Evolutionary conservation across 768 basidiomycete species (phyloP), one percentile per base, ranked within the genome.

Genomic region (Coprinellus micaceus): DNA sequence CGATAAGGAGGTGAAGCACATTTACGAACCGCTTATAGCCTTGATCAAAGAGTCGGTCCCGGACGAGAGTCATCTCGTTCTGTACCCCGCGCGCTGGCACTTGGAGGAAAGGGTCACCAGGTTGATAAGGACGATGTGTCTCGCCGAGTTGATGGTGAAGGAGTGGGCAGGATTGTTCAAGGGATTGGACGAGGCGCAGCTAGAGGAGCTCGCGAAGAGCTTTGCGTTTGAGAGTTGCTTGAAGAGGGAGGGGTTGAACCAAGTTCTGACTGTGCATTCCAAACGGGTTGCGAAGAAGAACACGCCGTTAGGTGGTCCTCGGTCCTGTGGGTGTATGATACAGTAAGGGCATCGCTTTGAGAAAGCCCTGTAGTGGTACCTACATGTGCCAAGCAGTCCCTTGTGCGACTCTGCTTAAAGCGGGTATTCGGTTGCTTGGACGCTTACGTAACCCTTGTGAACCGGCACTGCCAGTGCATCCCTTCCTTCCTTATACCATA

Each of bases 111-210:
- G 86, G 19, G 75, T 83, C 53, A 83, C 78, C 21, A 77, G 88
- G 29, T 64, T 89, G 25, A 72, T 84, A 17, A 77, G 91, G 53
- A 82, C 82, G 64, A 87, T 88, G 40, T 74, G 91, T 3, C 70
- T 91, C 2, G 78, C 82, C 7, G 90, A 89, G 68, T 89, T 82
- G 66, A 72, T 91, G 61, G 79, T 87, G 33, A 75, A 76, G 63
- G 87, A 88, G 66, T 89, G 86, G 85, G 86, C 86, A 17, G 84
- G 84, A 41, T 77, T 82, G 62, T 86, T 88, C 67, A 66, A 71
- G 3, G 83, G 84, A 0, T 78, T 80, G 74, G 79, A 73, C 30
- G 73, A 81, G 61, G 73, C 65, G 51, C 79, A 89, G 69, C 66
- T 93, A 52, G 89, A 93, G 63, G 79, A 77, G 58, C 75, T 93